Evolutionary conservation across 2,329 filamentous ascomycete species (phyloP), one percentile per base, ranked within the genome.

Genomic region (Colletotrichum neosansevieriae): DNA sequence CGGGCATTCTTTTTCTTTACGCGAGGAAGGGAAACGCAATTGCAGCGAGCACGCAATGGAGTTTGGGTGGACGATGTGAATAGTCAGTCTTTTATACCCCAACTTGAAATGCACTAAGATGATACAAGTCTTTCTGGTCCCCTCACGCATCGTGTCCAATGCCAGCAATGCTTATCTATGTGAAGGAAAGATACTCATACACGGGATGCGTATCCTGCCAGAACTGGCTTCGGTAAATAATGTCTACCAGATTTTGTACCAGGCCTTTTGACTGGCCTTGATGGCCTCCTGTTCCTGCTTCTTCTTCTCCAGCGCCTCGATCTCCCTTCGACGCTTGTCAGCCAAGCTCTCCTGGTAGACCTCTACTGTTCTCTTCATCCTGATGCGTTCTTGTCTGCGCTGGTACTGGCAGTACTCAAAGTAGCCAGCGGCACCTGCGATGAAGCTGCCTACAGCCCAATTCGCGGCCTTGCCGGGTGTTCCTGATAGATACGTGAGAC

Each of bases 341-440:
- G 81, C 79, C 63, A 71, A 24, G 78, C 81, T 78, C 87, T 80
- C 76, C 50, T 76, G 74, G 50, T 79, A 80, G 40, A 84, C 88
- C 76, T 97, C 93, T 63, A 97, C 91, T 4, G 92, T 92, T 72
- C 94, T 85, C 78, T 92, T 92, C 90, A 99, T 95, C 70, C 93
- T 92, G 70, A 90, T 88, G 74, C 91, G 88, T 80, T 98, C 95
- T 69, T 91, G 85, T 54, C 88, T 84, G 67, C 94, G 86, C 70
- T 88, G 86, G 72, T 90, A 90, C 75, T 94, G 90, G 81, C 95
- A 98, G 75, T 92, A 94, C 80, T 98, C 93, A 80, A 94, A 96
- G 58, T 91, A 91, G 34, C 86, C 85, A 53, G 92, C 83, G n/a
- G 92, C 90, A 6, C 87, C 87, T 19, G 91, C 76, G 24, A 91